Base-by-base conservation (phyloP, 441 rosid genomes). In the Arabidopsis hybrid region DNA sequence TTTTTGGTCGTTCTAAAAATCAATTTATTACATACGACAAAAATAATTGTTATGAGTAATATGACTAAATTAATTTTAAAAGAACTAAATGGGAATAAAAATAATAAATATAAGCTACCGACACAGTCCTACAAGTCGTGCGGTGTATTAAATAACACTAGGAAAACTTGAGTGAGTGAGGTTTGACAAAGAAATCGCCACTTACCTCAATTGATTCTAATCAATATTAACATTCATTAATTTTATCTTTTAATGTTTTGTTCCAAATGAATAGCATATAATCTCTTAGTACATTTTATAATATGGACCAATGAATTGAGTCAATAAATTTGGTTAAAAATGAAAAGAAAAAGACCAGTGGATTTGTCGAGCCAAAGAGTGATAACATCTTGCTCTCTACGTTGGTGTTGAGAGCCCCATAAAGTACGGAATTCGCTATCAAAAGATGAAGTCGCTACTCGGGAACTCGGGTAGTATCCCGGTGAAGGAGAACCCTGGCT, bases 341-440 rank as follows among this genome's bases (percentile, higher is more conserved):
- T 2, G 6, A 61, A 49, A 38, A 56, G 53, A 69, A 58, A 51
- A 39, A 46, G 16, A 86, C 93, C 93, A 60, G 88, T 67, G 72
- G 59, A 69, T 63, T 64, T 65, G 59, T 89, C 94, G 32, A 89
- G 91, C 88, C 89, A 89, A 73, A 89, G 71, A 60, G 90, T 82
- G 45, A 84, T 14, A 0, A 80, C 32, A 31, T 79, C 84, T 59
- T 84, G 89, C 49, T 87, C 86, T 42, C 57, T 40, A 38, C 81
- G 73, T 62, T 87, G 94, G 69, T 89, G 94, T 71, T 83, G 87
- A 63, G 88, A 87, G 12, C 90, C 89, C 94, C 94, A 89, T 6
- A 81, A 72, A 70, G 82, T 84, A 12, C 78, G 83, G 40, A 78
- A 87, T 11, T 79, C 84, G 72, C 83, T 83, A 40, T 81, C 75